phyloP scores from a whole-genome alignment of 768 basidiomycete genomes.

The Hygrocybe punicea region DNA sequence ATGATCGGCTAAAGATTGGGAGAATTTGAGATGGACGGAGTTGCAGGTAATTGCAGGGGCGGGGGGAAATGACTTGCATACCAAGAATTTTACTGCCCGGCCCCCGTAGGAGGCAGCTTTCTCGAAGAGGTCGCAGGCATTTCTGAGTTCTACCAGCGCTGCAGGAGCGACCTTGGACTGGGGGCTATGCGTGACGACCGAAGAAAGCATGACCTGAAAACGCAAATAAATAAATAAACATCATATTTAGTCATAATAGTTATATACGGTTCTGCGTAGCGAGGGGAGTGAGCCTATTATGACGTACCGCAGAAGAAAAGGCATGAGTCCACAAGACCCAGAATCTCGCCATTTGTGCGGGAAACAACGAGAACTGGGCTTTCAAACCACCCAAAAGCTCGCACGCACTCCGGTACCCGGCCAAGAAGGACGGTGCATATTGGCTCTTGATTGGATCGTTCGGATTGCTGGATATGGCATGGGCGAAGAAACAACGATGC shows the following conservation, averaged over 20 bases:
- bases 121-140: slow-evolving; percentile 63
- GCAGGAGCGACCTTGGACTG: slow-evolving; percentile 67
- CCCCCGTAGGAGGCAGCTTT: slow-evolving; percentile 60
- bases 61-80: slow-evolving; percentile 19
- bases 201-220: slow-evolving; percentile 68
- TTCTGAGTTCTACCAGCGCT: slow-evolving; percentile 62
- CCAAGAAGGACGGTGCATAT: slow-evolving; percentile 64
- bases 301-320: slow-evolving; percentile 59
- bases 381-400: slow-evolving; percentile 50
- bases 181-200: slow-evolving; percentile 69
- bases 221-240: neutral
- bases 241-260: neutral
- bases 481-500: slow-evolving; percentile 74
- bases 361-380: slow-evolving; percentile 49
- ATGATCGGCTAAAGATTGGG: slow-evolving; percentile 54
- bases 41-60: neutral
- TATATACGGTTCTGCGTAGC: slow-evolving; percentile 5
- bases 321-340: slow-evolving; percentile 75
- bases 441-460: slow-evolving; percentile 65
- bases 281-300: neutral
- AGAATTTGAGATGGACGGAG: too few species aligned
- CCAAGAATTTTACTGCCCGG: slow-evolving; percentile 67
- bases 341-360: slow-evolving; percentile 57
- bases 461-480: slow-evolving; percentile 63
- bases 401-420: slow-evolving; percentile 65